A percentile compares a stretch with the other conserved stretches of the same genome.
Evolutionary conservation across 2,329 filamentous ascomycete genomes (phyloP).

Genomic region (Cryphonectria carpinicola): DNA sequence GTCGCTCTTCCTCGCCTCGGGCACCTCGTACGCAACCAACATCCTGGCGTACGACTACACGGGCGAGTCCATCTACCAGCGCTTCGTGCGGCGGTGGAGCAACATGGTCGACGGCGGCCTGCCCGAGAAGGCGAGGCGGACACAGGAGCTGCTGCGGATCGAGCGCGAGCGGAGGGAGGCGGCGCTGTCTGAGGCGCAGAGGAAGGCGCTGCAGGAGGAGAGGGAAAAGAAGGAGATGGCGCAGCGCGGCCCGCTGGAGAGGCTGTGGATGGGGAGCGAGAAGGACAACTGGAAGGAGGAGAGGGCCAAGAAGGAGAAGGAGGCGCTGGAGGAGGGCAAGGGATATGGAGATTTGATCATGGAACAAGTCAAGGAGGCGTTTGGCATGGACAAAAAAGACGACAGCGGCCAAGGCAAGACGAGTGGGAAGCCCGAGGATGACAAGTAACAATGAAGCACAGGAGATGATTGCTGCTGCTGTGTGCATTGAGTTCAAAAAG

Average conservation of each 20-base stretch:
- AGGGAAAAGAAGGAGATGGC: slow-evolving; percentile 28
- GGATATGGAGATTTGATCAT: slow-evolving; percentile 60
- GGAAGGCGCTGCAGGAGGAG: slow-evolving; percentile 38
- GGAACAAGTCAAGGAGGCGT: slow-evolving; percentile 61
- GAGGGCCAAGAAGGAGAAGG: slow-evolving; percentile 54
- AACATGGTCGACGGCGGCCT: slow-evolving; percentile 57
- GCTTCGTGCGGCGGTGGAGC: slow-evolving; percentile 48
- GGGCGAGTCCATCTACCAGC: slow-evolving; percentile 55
- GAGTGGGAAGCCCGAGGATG: slow-evolving; percentile 37
- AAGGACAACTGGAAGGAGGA: slow-evolving; percentile 58
- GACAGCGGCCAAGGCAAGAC: slow-evolving; percentile 33
- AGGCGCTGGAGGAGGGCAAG: slow-evolving; percentile 58
- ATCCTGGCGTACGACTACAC: slow-evolving; percentile 62
- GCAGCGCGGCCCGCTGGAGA: slow-evolving; percentile 42
- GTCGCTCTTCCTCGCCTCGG: slow-evolving; percentile 52
- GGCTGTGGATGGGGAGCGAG: slow-evolving; percentile 64
- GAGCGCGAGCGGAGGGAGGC: slow-evolving; percentile 47
- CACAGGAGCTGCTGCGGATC: slow-evolving; percentile 50
- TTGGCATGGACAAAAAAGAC: slow-evolving; percentile 36
- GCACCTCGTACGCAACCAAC: slow-evolving; percentile 57
- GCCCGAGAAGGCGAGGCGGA: slow-evolving; percentile 57
- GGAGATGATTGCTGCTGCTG: too few species aligned
- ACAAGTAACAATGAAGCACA: slow-evolving; percentile 29
- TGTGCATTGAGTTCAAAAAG: slow-evolving; percentile 13
- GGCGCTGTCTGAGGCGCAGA: slow-evolving; percentile 37